Conservation (phyloP, 805 yeast genomes). For the Candida hungchunana region DNA sequence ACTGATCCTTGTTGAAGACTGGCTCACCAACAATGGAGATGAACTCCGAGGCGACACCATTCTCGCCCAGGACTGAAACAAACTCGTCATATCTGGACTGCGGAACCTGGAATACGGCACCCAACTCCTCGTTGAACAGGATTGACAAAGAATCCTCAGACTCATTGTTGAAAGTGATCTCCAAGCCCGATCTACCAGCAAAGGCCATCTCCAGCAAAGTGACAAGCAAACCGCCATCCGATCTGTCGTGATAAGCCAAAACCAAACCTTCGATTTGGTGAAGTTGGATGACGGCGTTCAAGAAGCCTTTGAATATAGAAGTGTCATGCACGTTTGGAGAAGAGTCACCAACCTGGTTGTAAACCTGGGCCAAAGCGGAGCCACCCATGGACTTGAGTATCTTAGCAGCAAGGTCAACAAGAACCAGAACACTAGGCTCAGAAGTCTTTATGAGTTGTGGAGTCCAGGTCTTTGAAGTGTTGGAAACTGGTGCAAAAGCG, state of each 20-base stretch:
- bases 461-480: slow-evolving; percentile 93
- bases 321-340: slow-evolving; percentile 81
- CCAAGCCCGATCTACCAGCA: slow-evolving; percentile 86
- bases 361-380: slow-evolving; percentile 92
- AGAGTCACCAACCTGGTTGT: slow-evolving; percentile 75
- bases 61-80: slow-evolving; percentile 44
- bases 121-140: slow-evolving; percentile 90
- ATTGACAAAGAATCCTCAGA: slow-evolving; percentile 44
- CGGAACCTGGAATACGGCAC: slow-evolving; percentile 89
- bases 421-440: slow-evolving; percentile 60
- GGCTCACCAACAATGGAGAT: slow-evolving; percentile 71
- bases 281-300: slow-evolving; percentile 63
- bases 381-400: slow-evolving; percentile 71
- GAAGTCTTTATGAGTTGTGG: slow-evolving; percentile 60
- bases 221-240: slow-evolving; percentile 92
- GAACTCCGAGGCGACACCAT: slow-evolving; percentile 53
- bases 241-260: slow-evolving; percentile 88
- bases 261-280: slow-evolving; percentile 60
- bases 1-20: slow-evolving; percentile 49
- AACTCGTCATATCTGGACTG: slow-evolving; percentile 51
- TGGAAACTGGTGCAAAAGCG: slow-evolving; percentile 81
- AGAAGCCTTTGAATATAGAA: slow-evolving; percentile 58
- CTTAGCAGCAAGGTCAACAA: slow-evolving; percentile 71
- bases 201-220: slow-evolving; percentile 94
- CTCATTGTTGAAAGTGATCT: slow-evolving; percentile 40